phyloP scores from a whole-genome alignment of 345 rosid species.

The Raphanus raphanistrum region DNA sequence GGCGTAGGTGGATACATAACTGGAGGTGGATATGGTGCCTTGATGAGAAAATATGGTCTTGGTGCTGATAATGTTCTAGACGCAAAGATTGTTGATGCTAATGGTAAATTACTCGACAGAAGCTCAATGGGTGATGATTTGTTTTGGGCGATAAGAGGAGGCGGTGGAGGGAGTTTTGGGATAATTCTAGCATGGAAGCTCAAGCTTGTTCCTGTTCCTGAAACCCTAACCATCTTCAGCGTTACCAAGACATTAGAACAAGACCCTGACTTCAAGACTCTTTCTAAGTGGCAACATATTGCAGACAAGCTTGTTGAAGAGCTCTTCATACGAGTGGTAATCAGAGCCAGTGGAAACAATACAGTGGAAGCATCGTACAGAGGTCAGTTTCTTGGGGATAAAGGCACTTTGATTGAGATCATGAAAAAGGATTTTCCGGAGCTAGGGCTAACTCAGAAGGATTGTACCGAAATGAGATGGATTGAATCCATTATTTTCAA shows the following conservation, averaged over 20 bases:
- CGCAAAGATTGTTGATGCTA: constrained; percentile 54
- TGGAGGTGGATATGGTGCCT: constrained; percentile 59
- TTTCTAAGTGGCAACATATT: constrained; percentile 51
- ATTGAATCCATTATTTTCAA: constrained; percentile 49
- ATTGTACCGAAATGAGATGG: constrained; percentile 60
- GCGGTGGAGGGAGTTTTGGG: constrained; percentile 70
- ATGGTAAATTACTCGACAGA: constrained; percentile 55
- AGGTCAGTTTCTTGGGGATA: constrained; percentile 47
- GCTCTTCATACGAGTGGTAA: constrained; percentile 48
- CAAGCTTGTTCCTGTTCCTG: constrained; percentile 61
- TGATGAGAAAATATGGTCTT: constrained; percentile 75
- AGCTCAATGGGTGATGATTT: constrained; percentile 60
- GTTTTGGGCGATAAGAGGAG: constrained; percentile 73
- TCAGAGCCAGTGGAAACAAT: constrained; percentile 35
- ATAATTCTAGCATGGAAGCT: constrained; percentile 60
- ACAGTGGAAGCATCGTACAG: constrained; percentile 41
- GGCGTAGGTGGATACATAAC: constrained; percentile 64
- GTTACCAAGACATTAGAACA: constrained; percentile 48
- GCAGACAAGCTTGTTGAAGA: constrained; percentile 50
- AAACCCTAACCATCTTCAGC: constrained; percentile 51
- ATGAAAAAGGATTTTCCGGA: constrained; percentile 54
- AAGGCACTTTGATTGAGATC: constrained; percentile 37
- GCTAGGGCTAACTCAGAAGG: constrained; percentile 45
- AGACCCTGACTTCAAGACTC: constrained; percentile 34
- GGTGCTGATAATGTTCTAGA: constrained; percentile 67